These are phyloP conservation scores for Aspergillus fumigatiaffinis DNA, from an alignment of 2,329 filamentous ascomycete genomes.

Conservation along the genomic window DNA sequence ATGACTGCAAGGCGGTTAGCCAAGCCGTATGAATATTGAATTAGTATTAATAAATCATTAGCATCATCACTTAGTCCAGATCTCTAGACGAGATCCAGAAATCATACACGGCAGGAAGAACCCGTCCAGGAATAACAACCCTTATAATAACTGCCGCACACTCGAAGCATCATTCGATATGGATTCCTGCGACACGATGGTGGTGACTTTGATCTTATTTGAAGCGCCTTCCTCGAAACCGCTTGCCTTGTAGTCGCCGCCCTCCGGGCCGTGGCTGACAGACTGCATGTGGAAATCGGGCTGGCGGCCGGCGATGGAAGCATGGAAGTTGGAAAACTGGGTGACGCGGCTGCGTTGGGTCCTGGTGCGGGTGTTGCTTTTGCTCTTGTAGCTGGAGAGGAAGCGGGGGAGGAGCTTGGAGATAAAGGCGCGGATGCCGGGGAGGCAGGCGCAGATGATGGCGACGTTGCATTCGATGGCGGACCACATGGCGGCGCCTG, in stretches of 20 bases:
- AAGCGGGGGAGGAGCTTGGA: constrained; percentile 24
- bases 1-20: background rate
- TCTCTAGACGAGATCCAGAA: background rate
- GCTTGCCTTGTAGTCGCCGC: background rate
- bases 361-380: constrained; percentile 12
- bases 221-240: background rate
- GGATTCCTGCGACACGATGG: constrained; percentile 21
- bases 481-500: constrained; percentile 42
- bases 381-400: constrained; percentile 21
- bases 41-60: background rate
- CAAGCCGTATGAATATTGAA: background rate
- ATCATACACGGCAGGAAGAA: background rate
- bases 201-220: constrained; percentile 29
- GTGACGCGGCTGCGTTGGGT: constrained; percentile 13
- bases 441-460: constrained; percentile 41
- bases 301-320: constrained; percentile 18
- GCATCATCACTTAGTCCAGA: background rate
- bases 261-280: background rate
- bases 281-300: constrained; percentile 14
- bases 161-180: constrained; percentile 3
- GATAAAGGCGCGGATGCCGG: constrained; percentile 26
- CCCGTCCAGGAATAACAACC: background rate
- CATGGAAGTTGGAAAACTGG: constrained; percentile 16
- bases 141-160: background rate
- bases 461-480: constrained; percentile 41